Conservation (phyloP, 164 flowering plant species). For the Sedum album region DNA sequence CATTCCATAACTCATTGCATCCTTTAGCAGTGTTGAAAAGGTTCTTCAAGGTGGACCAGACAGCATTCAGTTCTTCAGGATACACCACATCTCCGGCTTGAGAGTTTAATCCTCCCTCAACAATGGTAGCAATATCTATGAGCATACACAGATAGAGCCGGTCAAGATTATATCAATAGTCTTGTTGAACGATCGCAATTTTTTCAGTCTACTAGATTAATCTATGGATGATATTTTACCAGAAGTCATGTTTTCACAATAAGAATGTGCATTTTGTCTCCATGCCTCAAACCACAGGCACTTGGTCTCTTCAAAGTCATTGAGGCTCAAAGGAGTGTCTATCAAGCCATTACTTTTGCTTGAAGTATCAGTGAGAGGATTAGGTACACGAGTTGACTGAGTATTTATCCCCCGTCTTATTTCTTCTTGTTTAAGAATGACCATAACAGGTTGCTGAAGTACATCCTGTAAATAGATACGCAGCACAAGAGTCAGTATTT, state of each 20-base stretch:
- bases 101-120: not conserved
- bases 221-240: not conserved
- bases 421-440: constrained; percentile 38
- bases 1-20: constrained; percentile 54
- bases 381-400: constrained; percentile 6
- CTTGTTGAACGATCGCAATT: not conserved
- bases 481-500: not conserved
- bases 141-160: not conserved
- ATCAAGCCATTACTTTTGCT: not conserved
- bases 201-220: constrained; percentile 15
- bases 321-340: constrained; percentile 1
- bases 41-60: constrained; percentile 38
- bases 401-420: constrained; percentile 20
- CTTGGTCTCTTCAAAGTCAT: constrained; percentile 2
- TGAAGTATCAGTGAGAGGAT: not conserved
- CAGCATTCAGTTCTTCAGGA: constrained; percentile 33
- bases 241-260: not conserved
- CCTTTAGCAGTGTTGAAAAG: constrained; percentile 28
- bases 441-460: constrained; percentile 61
- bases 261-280: constrained; percentile 1
- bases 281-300: constrained; percentile 4
- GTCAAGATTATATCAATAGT: not conserved
- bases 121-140: not conserved
- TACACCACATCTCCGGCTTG: constrained; percentile 16
- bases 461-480: constrained; percentile 31